Percentiles rank a stretch among this genome's conserved stretches.
These are phyloP conservation scores for Heterobasidion irregulare DNA, from an alignment of 1,284 basidiomycete genomes.

Conservation along the genomic window DNA sequence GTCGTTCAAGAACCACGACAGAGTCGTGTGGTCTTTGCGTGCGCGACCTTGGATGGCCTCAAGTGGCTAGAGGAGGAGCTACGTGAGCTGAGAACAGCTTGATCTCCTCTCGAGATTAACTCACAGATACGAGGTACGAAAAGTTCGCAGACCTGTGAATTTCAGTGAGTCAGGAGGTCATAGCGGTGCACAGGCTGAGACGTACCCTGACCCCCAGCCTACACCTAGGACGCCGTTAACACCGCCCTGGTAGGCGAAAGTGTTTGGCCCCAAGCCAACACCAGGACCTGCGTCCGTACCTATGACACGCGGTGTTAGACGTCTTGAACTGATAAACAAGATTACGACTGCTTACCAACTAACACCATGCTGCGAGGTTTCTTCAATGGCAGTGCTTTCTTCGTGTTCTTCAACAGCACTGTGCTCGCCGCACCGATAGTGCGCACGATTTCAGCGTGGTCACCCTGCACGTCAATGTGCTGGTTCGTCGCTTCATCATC, in stretches of 20 bases:
- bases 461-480: conserved; percentile 69
- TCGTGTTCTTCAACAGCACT: conserved; percentile 77
- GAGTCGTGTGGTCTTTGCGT: conserved; percentile 48
- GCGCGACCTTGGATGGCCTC: conserved; percentile 65
- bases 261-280: neutral
- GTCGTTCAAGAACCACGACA: conserved; percentile 59
- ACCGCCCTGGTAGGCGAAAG: conserved; percentile 13
- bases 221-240: conserved; percentile 46
- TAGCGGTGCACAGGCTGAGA: neutral
- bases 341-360: conserved; percentile 26
- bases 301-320: neutral
- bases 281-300: neutral
- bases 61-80: conserved; percentile 18
- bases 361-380: conserved; percentile 51
- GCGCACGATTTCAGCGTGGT: conserved; percentile 65
- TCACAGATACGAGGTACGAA: neutral
- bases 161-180: neutral
- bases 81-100: neutral
- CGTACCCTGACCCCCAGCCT: conserved; percentile 56
- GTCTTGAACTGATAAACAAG: neutral
- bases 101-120: neutral
- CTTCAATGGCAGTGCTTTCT: conserved; percentile 57
- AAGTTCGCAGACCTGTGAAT: neutral
- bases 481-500: conserved; percentile 46
- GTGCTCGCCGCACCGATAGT: conserved; percentile 71